Evolutionary conservation across 208 protist genomes (phyloP).

Genomic region (Leishmania mexicana): DNA sequence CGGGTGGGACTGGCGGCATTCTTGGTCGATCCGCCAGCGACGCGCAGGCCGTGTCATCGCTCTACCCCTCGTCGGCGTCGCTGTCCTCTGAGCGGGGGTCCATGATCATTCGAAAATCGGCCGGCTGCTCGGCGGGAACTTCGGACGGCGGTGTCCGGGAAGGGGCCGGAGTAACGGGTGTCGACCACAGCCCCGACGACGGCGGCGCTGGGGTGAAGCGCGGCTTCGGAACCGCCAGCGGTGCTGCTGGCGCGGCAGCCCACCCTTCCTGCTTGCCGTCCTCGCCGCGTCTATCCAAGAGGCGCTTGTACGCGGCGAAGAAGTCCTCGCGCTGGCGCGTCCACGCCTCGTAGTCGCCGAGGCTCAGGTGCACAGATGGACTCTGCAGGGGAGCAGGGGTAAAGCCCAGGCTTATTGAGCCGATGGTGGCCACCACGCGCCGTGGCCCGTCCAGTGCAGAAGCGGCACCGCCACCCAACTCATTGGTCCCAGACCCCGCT

Average conservation of each 20-base stretch:
- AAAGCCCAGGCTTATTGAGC: slow-evolving; percentile 51
- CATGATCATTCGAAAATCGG: slow-evolving; percentile 1
- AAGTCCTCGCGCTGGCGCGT: slow-evolving; percentile 59
- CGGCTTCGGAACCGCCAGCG: slow-evolving; percentile 10
- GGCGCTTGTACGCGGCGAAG: slow-evolving; percentile 44
- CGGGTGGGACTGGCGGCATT: not conserved
- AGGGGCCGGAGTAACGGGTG: not conserved
- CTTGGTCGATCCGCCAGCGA: not conserved
- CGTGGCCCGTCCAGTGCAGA: slow-evolving; percentile 16
- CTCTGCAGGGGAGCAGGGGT: slow-evolving; percentile 49
- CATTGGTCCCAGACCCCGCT: slow-evolving; percentile 3
- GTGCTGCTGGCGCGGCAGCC: not conserved
- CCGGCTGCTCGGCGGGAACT: not conserved
- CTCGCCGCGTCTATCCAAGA: slow-evolving; percentile 5
- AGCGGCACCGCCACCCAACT: not conserved
- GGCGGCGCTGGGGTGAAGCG: slow-evolving; percentile 16
- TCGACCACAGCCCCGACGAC: not conserved
- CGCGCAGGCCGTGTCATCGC: not conserved
- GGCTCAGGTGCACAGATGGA: slow-evolving; percentile 41
- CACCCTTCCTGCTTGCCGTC: not conserved
- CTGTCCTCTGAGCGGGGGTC: slow-evolving; percentile 14
- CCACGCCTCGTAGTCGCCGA: slow-evolving; percentile 54
- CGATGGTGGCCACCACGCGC: slow-evolving; percentile 50
- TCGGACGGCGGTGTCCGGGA: slow-evolving; percentile 5
- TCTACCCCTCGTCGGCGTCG: slow-evolving; percentile 1